Base-by-base conservation (phyloP, 148 eudicot genomes). In the Mesembryanthemum crystallinum region DNA sequence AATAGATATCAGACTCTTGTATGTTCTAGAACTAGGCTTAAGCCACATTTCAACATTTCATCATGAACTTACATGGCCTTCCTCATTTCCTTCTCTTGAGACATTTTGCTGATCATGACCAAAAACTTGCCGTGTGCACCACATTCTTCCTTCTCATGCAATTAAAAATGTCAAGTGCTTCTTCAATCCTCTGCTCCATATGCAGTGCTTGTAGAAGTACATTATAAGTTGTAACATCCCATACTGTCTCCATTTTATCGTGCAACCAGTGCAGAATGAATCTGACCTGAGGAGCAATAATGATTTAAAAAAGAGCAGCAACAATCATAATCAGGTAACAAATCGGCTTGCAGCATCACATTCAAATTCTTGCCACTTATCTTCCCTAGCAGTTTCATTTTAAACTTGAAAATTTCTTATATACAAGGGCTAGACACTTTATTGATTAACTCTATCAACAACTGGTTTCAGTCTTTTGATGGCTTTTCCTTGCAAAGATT, bases 61-160 rank as follows among this genome's bases (percentile, higher is more conserved):
- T 90, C 98, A 79, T 94, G 98, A 45, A 94, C 61, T 80, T 81
- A 79, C 94, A 94, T 94, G 45, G 97, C 98, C 83, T 78, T 88
- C 72, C 90, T 92, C 85, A 90, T 80, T 42, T 92, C 89, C 64
- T 84, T 90, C 58, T 78, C 91, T 62, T 64, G 84, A 73, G 87
- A 85, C 55, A 94, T 87, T 59, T 90, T 92, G 55, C 83, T 72
- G 29, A 94, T 90, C 92, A 89, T 89, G 21, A 84, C 83, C 32
- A 86, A 82, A 85, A 94, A 84, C 91, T 86, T 55, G 86, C 98
- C 70, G 79, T 76, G 32, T 77, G 86, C n/a, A 89, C 71, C 47
- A 85, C 57, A 58, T 83, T 83, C 42, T 82, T 78, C 58, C 20
- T 83, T 79, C 83, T 90, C 96, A 92, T 89, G 80, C 86, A 89